Evolutionary conservation across 2,329 filamentous ascomycete genomes (phyloP), one percentile per base, ranked within the genome.

Genomic region (Colletotrichum melonis): DNA sequence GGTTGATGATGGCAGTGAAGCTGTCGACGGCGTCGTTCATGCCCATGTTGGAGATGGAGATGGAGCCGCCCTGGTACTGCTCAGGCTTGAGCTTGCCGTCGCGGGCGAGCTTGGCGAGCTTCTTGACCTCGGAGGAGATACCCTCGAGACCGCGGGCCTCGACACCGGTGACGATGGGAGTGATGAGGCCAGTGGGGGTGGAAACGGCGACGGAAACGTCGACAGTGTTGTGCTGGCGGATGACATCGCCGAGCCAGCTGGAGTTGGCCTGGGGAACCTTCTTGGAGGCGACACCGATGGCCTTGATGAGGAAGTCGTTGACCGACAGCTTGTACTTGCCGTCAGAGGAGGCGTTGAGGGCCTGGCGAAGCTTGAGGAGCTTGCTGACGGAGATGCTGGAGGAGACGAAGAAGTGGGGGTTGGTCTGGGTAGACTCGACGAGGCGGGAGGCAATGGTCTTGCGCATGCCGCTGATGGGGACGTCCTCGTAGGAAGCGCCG

Each of bases 31-130:
- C 96, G 60, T 92, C 82, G 91, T 99, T 99, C 97, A 99, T 99
- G 85, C 97, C 97, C 97, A 99, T 97, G 92, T 99, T 99, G 87
- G 94, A 97, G 86, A 99, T 98, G 84, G 96, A 98, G 87, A 99
- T 98, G 83, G 95, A 97, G 83, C 97, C 97, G 69, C 97, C 97
- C 89, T 98, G 96, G 92, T 97, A 99, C 87, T 99, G 95, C 85
- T 99, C 96, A 60, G 97, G 97, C 93, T 98, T 98, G 80, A 99
- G 93, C 92, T 98, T 99, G 87, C 94, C 94, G 79, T 98, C 97
- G 75, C 95, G 92, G 75, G 97, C 97, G 83, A 95, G 94, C 92
- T 97, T 98, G 82, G 95, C 95, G 69, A 99, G 94, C 81, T 98
- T 95, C 90, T 98, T 98, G 87, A 99, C 93, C 83, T 94, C 90